phyloP scores from a whole-genome alignment of 2,329 filamentous ascomycete species.

The Pseudogymnoascus verrucosus region DNA sequence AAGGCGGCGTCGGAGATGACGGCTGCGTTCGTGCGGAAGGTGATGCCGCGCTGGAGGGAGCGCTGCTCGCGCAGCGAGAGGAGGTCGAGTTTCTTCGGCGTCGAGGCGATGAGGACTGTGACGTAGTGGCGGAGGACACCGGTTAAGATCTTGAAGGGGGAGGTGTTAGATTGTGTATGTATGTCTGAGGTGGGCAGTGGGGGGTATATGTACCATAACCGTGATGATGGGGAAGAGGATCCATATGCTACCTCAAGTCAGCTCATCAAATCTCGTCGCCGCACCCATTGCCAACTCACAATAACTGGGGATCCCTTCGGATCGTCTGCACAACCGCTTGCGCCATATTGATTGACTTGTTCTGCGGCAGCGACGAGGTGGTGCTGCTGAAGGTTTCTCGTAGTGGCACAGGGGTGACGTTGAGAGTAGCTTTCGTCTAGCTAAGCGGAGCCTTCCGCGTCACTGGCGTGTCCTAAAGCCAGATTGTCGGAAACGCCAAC shows the following conservation, averaged over 20 bases:
- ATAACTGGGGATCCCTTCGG: slow-evolving; percentile 94
- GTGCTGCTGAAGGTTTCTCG: slow-evolving; percentile 15
- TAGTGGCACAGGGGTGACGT: slow-evolving; percentile 8
- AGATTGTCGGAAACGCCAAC: not conserved
- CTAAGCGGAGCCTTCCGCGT: not conserved
- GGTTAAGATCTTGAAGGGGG: slow-evolving; percentile 63
- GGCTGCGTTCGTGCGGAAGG: slow-evolving; percentile 74
- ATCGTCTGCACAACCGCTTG: slow-evolving; percentile 87
- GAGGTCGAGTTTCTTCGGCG: slow-evolving; percentile 74
- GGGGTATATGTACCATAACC: slow-evolving; percentile 64
- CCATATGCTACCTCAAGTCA: slow-evolving; percentile 68
- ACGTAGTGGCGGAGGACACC: slow-evolving; percentile 95
- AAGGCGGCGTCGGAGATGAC: slow-evolving; percentile 74
- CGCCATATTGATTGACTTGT: slow-evolving; percentile 53
- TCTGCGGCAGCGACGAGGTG: not conserved
- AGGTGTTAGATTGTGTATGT: slow-evolving; percentile 11
- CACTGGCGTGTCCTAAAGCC: slow-evolving; percentile 3
- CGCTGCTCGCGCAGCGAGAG: slow-evolving; percentile 78
- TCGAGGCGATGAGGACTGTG: slow-evolving; percentile 76
- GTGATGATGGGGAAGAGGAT: slow-evolving; percentile 95
- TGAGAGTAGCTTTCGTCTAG: not conserved
- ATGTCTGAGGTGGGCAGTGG: not conserved
- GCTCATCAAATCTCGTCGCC: slow-evolving; percentile 19
- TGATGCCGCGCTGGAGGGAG: slow-evolving; percentile 73
- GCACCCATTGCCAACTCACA: slow-evolving; percentile 51